These are phyloP conservation scores for Xylaria sp. DNA, from an alignment of 2,329 filamentous ascomycete species.

Conservation along the genomic window DNA sequence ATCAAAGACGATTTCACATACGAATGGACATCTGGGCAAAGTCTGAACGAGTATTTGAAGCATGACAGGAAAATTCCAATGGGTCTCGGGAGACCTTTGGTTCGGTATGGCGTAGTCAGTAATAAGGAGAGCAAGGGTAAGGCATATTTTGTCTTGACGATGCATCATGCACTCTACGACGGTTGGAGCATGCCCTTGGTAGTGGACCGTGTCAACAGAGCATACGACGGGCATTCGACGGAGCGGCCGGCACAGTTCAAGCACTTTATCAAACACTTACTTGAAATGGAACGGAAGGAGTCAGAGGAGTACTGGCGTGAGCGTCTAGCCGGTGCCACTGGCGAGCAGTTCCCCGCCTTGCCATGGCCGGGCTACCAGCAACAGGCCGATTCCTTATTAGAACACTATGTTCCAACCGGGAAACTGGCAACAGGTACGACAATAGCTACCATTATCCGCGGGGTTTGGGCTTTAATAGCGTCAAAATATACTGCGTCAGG, in stretches of 20 bases:
- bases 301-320: conserved; percentile 60
- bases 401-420: conserved; percentile 58
- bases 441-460: conserved; percentile 66
- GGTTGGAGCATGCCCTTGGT: conserved; percentile 65
- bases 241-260: conserved; percentile 57
- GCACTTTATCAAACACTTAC: conserved; percentile 61
- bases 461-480: conserved; percentile 67
- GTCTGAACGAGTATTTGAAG: conserved; percentile 54
- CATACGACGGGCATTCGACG: conserved; percentile 51
- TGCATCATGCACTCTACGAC: conserved; percentile 67
- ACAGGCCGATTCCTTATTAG: conserved; percentile 62
- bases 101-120: conserved; percentile 57
- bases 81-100: conserved; percentile 58
- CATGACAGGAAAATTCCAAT: conserved; percentile 54
- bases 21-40: conserved; percentile 48
- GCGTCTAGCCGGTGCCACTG: conserved; percentile 56
- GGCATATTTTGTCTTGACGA: conserved; percentile 61
- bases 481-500: conserved; percentile 62
- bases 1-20: conserved; percentile 52
- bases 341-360: conserved; percentile 60
- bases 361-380: conserved; percentile 60
- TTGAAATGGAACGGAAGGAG: conserved; percentile 51
- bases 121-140: conserved; percentile 46
- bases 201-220: conserved; percentile 59
- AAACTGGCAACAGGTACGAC: conserved; percentile 56